phyloP scores from a whole-genome alignment of 2,329 filamentous ascomycete species.

The Epicoccum sorghinum region DNA sequence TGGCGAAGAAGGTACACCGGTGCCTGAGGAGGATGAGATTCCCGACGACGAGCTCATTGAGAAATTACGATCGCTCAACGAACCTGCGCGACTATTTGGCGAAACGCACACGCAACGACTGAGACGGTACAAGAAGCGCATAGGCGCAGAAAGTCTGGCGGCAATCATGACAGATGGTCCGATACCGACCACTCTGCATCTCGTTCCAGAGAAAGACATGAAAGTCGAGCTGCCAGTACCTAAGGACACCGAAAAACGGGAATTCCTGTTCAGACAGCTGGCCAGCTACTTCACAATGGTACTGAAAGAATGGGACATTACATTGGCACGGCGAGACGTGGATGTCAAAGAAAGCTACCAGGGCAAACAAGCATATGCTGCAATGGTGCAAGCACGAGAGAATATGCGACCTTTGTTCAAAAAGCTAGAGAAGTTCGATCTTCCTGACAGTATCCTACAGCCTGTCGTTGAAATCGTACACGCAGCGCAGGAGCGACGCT shows the following conservation, averaged over 20 bases:
- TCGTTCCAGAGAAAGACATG: conserved; percentile 87
- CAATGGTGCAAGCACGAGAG: conserved; percentile 85
- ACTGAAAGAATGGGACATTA: conserved; percentile 82
- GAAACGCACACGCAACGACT: conserved; percentile 75
- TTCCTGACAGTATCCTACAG: conserved; percentile 78
- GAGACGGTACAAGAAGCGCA: conserved; percentile 71
- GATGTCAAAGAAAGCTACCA: conserved; percentile 73
- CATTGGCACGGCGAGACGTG: conserved; percentile 66
- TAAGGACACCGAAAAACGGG: conserved; percentile 67
- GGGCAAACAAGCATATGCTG: conserved; percentile 79
- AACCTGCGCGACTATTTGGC: conserved; percentile 80
- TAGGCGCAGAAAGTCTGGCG: conserved; percentile 49
- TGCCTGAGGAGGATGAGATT: conserved; percentile 65
- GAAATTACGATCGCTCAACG: conserved; percentile 72
- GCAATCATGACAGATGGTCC: conserved; percentile 71
- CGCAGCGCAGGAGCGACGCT: conserved; percentile 85
- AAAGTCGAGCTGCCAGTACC: conserved; percentile 70
- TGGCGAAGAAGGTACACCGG: conserved; percentile 51
- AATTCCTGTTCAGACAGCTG: conserved; percentile 83
- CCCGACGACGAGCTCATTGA: conserved; percentile 71
- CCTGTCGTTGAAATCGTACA: conserved; percentile 91
- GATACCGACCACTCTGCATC: conserved; percentile 82
- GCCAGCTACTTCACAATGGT: conserved; percentile 97
- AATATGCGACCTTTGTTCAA: conserved; percentile 90
- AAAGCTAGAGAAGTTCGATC: conserved; percentile 80